Conservation (phyloP, 2,329 filamentous ascomycete species). For the Oidium heveae region DNA sequence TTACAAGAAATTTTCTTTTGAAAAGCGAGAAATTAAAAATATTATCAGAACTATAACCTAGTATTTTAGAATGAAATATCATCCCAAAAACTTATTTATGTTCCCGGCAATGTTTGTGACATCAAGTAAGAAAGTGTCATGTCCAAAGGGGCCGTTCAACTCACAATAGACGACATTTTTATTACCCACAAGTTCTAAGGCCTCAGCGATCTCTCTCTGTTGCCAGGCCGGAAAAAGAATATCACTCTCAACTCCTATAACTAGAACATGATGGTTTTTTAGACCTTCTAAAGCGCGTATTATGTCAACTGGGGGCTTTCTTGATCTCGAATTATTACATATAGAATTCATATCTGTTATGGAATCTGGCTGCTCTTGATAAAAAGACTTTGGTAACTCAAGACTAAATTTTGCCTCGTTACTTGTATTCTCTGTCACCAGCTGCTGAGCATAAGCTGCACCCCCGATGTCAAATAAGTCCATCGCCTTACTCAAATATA, state of each 20-base stretch:
- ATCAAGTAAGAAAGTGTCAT: slow-evolving; percentile 88
- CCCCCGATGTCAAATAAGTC: slow-evolving; percentile 81
- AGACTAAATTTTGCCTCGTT: slow-evolving; percentile 37
- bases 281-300: slow-evolving; percentile 48
- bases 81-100: slow-evolving; percentile 54
- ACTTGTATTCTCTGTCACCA: slow-evolving; percentile 20
- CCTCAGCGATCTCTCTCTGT: slow-evolving; percentile 77
- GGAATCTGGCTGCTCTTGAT: slow-evolving; percentile 49
- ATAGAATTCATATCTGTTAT: slow-evolving; percentile 8
- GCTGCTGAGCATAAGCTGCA: slow-evolving; percentile 28
- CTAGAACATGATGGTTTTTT: slow-evolving; percentile 54
- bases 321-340: neutral
- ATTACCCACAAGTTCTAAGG: slow-evolving; percentile 55
- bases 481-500: slow-evolving; percentile 98
- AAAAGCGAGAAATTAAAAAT: too few relatives aligned
- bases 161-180: slow-evolving; percentile 66
- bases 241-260: slow-evolving; percentile 86
- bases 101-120: slow-evolving; percentile 75
- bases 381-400: slow-evolving; percentile 59
- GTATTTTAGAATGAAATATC: neutral
- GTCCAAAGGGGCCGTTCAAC: slow-evolving; percentile 79
- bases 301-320: slow-evolving; percentile 30
- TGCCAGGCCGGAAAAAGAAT: slow-evolving; percentile 97
- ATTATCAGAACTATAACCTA: too few relatives aligned
- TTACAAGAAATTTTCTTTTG: too few relatives aligned